phyloP scores from a whole-genome alignment of 257 asterid species.

The Linderniella brevidens region DNA sequence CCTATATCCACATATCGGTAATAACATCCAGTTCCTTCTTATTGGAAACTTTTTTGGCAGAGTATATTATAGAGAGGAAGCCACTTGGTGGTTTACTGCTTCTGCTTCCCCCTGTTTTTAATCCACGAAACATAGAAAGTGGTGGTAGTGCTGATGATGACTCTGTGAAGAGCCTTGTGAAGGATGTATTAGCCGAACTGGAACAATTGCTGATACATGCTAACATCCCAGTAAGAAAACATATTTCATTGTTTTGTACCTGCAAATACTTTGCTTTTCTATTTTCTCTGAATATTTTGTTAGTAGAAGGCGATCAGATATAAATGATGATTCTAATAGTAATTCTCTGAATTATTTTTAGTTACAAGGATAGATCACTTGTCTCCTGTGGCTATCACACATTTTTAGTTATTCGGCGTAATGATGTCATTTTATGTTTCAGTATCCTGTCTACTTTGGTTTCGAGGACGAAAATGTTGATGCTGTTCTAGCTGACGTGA shows the following conservation, averaged over 20 bases:
- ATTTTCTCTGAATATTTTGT: not conserved
- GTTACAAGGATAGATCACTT: too few relatives aligned
- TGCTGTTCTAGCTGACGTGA: constrained; percentile 69
- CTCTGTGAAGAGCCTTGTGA: constrained; percentile 19
- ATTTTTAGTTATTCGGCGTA: too few relatives aligned
- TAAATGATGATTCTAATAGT: too few relatives aligned
- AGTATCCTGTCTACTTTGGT: constrained; percentile 95
- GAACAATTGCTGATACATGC: constrained; percentile 59
- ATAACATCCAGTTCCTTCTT: too few relatives aligned
- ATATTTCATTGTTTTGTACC: constrained; percentile 8
- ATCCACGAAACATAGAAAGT: constrained; percentile 28
- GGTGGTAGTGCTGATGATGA: constrained; percentile 22
- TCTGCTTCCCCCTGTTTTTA: constrained; percentile 57
- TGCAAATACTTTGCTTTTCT: not conserved
- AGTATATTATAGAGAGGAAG: constrained; percentile 62
- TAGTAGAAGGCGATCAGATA: too few relatives aligned
- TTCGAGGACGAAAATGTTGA: constrained; percentile 64
- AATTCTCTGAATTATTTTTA: too few relatives aligned
- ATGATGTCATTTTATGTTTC: constrained; percentile 21
- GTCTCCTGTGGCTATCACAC: too few relatives aligned
- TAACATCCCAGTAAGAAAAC: constrained; percentile 65
- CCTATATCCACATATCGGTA: too few relatives aligned
- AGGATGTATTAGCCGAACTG: constrained; percentile 37
- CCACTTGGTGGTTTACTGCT: constrained; percentile 77
- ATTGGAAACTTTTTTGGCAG: constrained; percentile 25